Conservation (phyloP, 257 asterid species). For the Solanum microdontum region DNA sequence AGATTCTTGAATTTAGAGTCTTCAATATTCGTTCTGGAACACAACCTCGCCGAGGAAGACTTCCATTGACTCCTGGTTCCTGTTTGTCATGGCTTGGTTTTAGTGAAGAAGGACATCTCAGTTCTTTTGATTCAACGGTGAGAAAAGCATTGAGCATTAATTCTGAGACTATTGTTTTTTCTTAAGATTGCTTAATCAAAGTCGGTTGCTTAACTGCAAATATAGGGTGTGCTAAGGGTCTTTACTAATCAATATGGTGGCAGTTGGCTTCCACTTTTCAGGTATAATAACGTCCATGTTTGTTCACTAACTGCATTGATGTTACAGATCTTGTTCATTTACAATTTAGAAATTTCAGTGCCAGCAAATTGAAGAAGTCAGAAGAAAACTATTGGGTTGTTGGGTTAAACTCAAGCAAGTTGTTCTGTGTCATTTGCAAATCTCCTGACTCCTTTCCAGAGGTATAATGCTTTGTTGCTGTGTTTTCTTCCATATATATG, state of each 20-base stretch:
- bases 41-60: slow-evolving; percentile 47
- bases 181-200: background rate
- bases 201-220: background rate
- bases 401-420: slow-evolving; percentile 66
- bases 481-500: background rate
- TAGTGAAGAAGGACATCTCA: slow-evolving; percentile 85
- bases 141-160: background rate
- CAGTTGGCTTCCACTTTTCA: slow-evolving; percentile 90
- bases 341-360: slow-evolving; percentile 25
- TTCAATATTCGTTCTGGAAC: slow-evolving; percentile 46
- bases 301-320: background rate
- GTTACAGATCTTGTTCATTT: background rate
- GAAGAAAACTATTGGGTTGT: slow-evolving; percentile 83
- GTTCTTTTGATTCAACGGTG: slow-evolving; percentile 96
- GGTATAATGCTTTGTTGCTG: slow-evolving; percentile 28
- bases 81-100: slow-evolving; percentile 83
- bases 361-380: slow-evolving; percentile 57
- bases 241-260: slow-evolving; percentile 75
- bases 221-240: slow-evolving; percentile 83
- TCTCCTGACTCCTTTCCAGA: slow-evolving; percentile 82
- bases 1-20: slow-evolving; percentile 87
- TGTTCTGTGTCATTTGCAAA: slow-evolving; percentile 84
- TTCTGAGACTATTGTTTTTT: background rate
- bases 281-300: slow-evolving; percentile 33
- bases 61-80: slow-evolving; percentile 94